Evolutionary conservation across 306 rosid genomes (phyloP), one percentile per base, ranked within the genome.

Genomic region (Acacia crassicarpa): DNA sequence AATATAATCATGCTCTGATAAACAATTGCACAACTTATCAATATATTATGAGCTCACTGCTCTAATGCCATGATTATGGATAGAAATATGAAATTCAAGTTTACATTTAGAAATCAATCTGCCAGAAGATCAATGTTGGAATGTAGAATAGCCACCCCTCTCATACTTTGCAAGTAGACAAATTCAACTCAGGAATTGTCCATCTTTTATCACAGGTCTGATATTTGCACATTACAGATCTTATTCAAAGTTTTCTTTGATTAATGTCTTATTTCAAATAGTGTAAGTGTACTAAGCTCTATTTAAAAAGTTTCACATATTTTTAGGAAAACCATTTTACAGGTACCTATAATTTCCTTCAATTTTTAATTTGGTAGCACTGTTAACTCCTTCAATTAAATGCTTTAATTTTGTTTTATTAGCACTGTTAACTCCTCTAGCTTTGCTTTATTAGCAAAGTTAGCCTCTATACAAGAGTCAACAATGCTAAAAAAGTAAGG

Each of bases 91-190:
- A 25, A 61, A 54, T 22, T 48, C 19, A 48, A 25, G 12, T 77
- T 71, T 32, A 49, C 45, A 71, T 62, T 70, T 78, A 27, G 61
- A 72, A 43, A 83, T 72, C 56, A 78, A 48, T 23, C 78, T 71
- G 74, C 19, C 75, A 61, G 30, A 48, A 48, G 11, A 70, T 83
- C 75, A 77, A 46, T 35, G 44, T 58, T 59, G 73, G 51, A 48
- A 33, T 22, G 53, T 67, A 20, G 19, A 32, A 80, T 32, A 83
- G 61, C 56, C 59, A 71, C 58, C 23, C 2, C 19, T 61, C 22
- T 45, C 82, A 23, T 58, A 22, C 53, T 22, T 56, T n/a, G 9
- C 2, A n/a, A 56, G 30, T 56, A 8, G 63, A 56, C 63, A 56
- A 56, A n/a, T 56, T 56, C 63, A 56, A 30, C 13, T 56, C 4